phyloP scores from a whole-genome alignment of 495 filamentous ascomycete genomes.

The Acidiella bohemica region DNA sequence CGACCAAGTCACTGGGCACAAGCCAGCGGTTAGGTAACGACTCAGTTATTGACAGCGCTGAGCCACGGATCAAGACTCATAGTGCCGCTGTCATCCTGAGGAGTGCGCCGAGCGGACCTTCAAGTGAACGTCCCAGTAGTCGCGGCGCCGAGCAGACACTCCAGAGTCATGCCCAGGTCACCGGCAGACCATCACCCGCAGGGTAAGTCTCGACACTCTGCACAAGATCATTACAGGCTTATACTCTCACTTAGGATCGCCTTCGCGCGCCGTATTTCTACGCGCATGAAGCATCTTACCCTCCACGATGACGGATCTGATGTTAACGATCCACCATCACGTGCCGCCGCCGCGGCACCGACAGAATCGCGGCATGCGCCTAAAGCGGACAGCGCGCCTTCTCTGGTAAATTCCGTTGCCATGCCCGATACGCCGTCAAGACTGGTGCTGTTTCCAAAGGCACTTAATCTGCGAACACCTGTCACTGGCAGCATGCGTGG shows the following conservation, averaged over 20 bases:
- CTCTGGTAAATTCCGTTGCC: too few relatives aligned
- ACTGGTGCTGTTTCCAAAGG: neutral
- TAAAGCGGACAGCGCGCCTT: neutral
- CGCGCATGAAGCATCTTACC: slow-evolving; percentile 15
- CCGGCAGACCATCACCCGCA: neutral
- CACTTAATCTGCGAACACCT: too few relatives aligned
- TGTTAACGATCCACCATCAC: neutral
- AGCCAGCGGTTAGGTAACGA: neutral
- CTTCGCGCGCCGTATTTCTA: slow-evolving; percentile 14
- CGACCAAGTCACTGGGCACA: neutral
- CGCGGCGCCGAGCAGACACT: slow-evolving; percentile 1
- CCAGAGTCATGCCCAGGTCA: slow-evolving; percentile 2
- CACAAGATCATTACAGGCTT: too few relatives aligned
- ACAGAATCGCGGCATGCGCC: neutral
- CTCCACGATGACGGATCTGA: neutral
- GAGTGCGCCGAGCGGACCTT: neutral
- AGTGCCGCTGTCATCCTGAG: slow-evolving; percentile 5
- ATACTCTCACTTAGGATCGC: slow-evolving; percentile 6
- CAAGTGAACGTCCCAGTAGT: slow-evolving; percentile 2
- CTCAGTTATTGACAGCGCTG: neutral
- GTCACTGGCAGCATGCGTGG: too few relatives aligned
- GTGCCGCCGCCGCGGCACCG: neutral
- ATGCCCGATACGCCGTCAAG: too few relatives aligned
- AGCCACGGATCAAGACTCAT: neutral
- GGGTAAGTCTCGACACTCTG: neutral